phyloP scores from a whole-genome alignment of 2,329 filamentous ascomycete genomes.

The Fonsecaea pugnacius region DNA sequence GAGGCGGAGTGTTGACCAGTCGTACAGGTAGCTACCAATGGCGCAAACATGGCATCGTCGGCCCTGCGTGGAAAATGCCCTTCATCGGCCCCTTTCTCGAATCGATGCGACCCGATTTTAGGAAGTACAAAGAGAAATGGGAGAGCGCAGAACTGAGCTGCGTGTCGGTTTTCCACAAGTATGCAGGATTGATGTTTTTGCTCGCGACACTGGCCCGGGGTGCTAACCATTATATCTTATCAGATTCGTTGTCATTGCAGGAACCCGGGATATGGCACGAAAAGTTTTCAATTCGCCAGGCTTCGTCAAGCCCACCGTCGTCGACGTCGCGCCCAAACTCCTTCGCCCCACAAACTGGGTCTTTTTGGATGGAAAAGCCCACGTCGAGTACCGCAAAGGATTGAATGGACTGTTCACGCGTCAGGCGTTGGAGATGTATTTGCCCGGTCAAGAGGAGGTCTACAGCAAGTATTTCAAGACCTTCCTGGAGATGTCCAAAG shows the following conservation, averaged over 20 bases:
- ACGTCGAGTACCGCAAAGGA: conserved; percentile 97
- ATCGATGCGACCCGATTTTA: conserved; percentile 88
- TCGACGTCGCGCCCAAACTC: conserved; percentile 91
- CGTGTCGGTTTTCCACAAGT: conserved; percentile 99
- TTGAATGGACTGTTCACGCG: conserved; percentile 94
- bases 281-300: conserved; percentile 94
- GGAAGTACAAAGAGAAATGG: conserved; percentile 92
- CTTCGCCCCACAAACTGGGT: conserved; percentile 94
- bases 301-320: conserved; percentile 94
- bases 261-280: conserved; percentile 89
- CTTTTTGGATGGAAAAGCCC: conserved; percentile 90
- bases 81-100: conserved; percentile 96
- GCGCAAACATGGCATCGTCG: conserved; percentile 75
- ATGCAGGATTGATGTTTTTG: conserved; percentile 43
- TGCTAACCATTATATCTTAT: not conserved
- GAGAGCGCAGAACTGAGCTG: conserved; percentile 87
- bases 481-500: conserved; percentile 75
- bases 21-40: conserved; percentile 71
- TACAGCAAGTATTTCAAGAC: conserved; percentile 84
- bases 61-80: conserved; percentile 75
- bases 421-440: conserved; percentile 81
- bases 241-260: conserved; percentile 96
- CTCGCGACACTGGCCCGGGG: not conserved
- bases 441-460: conserved; percentile 89
- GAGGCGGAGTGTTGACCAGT: conserved; percentile 32